Conservation (phyloP, 1,284 basidiomycete genomes). For the Dichomitus squalens region DNA sequence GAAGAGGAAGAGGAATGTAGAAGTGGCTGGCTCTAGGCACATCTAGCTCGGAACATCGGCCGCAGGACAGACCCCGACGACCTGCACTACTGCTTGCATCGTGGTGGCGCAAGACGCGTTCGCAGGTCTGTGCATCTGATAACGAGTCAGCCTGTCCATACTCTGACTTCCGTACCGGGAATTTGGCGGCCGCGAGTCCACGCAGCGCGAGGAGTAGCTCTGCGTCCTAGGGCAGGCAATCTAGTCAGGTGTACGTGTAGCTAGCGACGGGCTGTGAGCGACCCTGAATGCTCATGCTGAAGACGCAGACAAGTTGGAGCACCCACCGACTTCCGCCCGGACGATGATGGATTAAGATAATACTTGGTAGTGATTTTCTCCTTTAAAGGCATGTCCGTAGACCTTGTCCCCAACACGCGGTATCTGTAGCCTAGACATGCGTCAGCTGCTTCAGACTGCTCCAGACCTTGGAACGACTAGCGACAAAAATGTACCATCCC, state of each 20-base stretch:
- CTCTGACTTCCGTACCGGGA: slow-evolving; percentile 12
- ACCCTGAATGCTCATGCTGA: slow-evolving; percentile 2
- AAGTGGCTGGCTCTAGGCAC: slow-evolving; percentile 19
- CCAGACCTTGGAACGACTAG: slow-evolving; percentile 3
- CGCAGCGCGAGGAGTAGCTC: slow-evolving; percentile 1
- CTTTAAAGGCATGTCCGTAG: slow-evolving; percentile 15
- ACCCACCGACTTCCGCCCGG: slow-evolving; percentile 13
- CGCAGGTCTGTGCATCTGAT: slow-evolving; percentile 19
- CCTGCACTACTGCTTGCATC: slow-evolving; percentile 9
- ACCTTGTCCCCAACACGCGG: slow-evolving; percentile 5
- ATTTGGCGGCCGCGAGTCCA: neutral
- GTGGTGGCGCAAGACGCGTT: slow-evolving; percentile 10
- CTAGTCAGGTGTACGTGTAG: slow-evolving; percentile 17
- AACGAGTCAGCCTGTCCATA: slow-evolving; percentile 10
- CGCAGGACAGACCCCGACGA: slow-evolving; percentile 10
- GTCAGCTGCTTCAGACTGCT: slow-evolving; percentile 15
- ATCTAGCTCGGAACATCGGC: slow-evolving; percentile 9
- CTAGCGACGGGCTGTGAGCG: slow-evolving; percentile 12
- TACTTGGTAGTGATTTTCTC: slow-evolving; percentile 17
- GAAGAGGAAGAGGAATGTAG: neutral
- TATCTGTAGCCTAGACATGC: slow-evolving; percentile 7
- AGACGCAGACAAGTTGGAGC: slow-evolving; percentile 7
- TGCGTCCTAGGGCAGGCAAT: slow-evolving; percentile 5
- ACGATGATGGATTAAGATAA: slow-evolving; percentile 25
- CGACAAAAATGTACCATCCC: neutral